A percentile compares a stretch with the other conserved stretches of the same genome.
Evolutionary conservation across 2,329 filamentous ascomycete genomes (phyloP).

Genomic region (Podosphaera leucotricha): DNA sequence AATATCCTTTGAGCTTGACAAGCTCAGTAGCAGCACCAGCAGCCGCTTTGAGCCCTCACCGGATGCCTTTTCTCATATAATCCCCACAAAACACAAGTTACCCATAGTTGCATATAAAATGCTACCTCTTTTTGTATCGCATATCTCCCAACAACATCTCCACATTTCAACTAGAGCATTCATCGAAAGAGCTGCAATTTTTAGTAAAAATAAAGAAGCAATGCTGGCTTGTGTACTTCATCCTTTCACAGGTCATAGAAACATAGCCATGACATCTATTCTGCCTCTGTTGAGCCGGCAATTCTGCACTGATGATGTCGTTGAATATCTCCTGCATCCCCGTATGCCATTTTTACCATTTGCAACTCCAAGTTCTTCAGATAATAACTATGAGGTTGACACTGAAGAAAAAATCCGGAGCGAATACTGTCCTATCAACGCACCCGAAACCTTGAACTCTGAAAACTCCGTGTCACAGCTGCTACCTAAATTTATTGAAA

Average conservation of each 20-base stretch:
- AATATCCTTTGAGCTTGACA: not conserved
- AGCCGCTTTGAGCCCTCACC: conserved; percentile 39
- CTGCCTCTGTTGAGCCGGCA: conserved; percentile 53
- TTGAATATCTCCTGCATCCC: conserved; percentile 44
- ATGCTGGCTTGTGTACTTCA: conserved; percentile 69
- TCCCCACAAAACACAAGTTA: conserved; percentile 23
- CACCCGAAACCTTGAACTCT: not conserved
- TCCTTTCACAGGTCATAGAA: conserved; percentile 40
- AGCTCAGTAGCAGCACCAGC: conserved; percentile 17
- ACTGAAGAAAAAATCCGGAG: conserved; percentile 9
- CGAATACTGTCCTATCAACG: conserved; percentile 2
- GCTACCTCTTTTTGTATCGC: conserved; percentile 35
- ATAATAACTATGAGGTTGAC: conserved; percentile 4
- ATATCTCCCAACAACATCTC: conserved; percentile 40
- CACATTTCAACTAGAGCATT: conserved; percentile 49
- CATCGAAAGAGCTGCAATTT: conserved; percentile 59
- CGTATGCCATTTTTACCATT: conserved; percentile 22
- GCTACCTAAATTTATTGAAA: too few relatives aligned
- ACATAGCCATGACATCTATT: conserved; percentile 46
- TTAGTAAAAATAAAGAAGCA: conserved; percentile 42
- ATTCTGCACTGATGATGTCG: conserved; percentile 35
- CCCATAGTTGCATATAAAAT: conserved; percentile 33
- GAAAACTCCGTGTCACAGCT: not conserved
- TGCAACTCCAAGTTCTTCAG: not conserved
- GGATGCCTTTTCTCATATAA: conserved; percentile 3